These are phyloP conservation scores for Eleusine coracana DNA, from an alignment of 176 grass and related monocot species.

Conservation along the genomic window DNA sequence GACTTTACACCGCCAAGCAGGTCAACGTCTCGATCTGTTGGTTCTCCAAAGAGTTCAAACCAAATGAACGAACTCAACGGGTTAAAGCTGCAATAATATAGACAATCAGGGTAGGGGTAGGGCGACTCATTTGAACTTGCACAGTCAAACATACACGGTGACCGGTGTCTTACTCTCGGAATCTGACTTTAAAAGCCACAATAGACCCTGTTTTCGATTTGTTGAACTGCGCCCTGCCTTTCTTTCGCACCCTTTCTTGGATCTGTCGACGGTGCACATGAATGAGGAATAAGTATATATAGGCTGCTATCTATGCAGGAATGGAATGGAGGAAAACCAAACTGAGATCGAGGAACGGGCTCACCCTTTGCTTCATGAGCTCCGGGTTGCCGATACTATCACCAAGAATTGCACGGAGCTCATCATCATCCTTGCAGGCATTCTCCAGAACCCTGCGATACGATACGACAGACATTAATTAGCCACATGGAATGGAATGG, in stretches of 20 bases:
- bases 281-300: background rate
- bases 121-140: background rate
- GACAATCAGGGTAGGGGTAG: background rate
- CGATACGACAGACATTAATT: background rate
- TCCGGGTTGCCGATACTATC: conserved; percentile 94
- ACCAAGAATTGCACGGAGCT: conserved; percentile 83
- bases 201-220: conserved; percentile 79
- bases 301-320: background rate
- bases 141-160: background rate
- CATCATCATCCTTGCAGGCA: conserved; percentile 80
- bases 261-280: conserved; percentile 50
- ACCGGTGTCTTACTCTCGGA: conserved; percentile 75
- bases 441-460: conserved; percentile 79
- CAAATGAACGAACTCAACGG: conserved; percentile 84
- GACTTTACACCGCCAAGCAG: conserved; percentile 86
- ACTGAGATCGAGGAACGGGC: background rate
- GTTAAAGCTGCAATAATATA: conserved; percentile 68
- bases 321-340: background rate
- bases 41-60: conserved; percentile 87
- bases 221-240: conserved; percentile 68
- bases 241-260: conserved; percentile 75
- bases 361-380: conserved; percentile 90
- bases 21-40: conserved; percentile 82
- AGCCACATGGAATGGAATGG: background rate
- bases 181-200: conserved; percentile 87